Conservation (phyloP, 2,329 filamentous ascomycete species). For the Aspergillus melleus region DNA sequence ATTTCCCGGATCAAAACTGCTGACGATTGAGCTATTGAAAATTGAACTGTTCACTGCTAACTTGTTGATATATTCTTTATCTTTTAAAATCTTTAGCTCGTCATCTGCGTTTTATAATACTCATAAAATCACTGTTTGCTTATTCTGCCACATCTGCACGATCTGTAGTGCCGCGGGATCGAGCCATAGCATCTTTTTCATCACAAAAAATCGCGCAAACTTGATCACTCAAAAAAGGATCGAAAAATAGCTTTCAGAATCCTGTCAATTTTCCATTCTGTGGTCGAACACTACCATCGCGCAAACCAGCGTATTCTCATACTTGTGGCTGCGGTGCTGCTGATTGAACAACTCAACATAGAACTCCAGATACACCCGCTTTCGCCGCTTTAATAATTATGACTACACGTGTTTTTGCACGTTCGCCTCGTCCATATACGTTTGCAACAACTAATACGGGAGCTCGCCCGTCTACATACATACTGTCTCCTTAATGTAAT, state of each 20-base stretch:
- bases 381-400: background rate
- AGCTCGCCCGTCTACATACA: background rate
- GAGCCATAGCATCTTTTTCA: too few relatives aligned
- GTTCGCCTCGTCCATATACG: background rate
- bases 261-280: background rate
- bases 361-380: background rate
- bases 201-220: too few relatives aligned
- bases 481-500: background rate
- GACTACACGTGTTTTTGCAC: background rate
- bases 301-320: constrained; percentile 2
- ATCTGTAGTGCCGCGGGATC: too few relatives aligned
- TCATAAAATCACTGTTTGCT: too few relatives aligned
- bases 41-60: too few relatives aligned
- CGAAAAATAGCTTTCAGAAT: background rate
- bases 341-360: constrained; percentile 3
- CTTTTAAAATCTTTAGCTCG: too few relatives aligned
- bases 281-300: background rate
- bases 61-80: background rate
- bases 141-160: too few relatives aligned
- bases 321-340: background rate
- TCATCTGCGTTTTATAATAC: too few relatives aligned
- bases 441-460: too few relatives aligned
- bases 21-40: background rate
- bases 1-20: background rate
- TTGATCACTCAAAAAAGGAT: background rate